Percentiles rank a stretch among this genome's conserved stretches.
Conservation (phyloP, 257 asterid species). For the Solanum habrochaites region DNA sequence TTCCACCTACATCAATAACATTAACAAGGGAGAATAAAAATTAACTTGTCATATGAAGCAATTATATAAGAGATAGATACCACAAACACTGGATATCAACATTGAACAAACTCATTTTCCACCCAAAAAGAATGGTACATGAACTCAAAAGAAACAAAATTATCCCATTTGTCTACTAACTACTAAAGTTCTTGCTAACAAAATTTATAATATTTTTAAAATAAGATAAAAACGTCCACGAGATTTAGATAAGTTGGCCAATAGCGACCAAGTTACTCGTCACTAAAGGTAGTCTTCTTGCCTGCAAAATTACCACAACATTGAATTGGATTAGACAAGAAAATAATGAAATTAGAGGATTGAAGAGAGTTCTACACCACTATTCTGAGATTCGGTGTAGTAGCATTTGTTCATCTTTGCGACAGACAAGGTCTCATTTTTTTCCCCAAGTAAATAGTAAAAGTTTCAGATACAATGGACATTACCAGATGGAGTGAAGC, state of each 20-base stretch:
- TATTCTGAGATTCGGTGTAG: neutral
- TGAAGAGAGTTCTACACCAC: neutral
- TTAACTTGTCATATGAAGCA: neutral
- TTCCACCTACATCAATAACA: neutral
- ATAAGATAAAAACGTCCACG: neutral
- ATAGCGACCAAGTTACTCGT: neutral
- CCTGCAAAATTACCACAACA: conserved; percentile 11
- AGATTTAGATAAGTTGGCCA: neutral
- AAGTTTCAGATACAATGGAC: conserved; percentile 9
- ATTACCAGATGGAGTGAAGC: conserved; percentile 30
- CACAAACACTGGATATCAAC: neutral
- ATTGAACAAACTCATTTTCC: neutral
- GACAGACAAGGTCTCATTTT: neutral
- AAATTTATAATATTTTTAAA: neutral
- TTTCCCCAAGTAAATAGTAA: neutral
- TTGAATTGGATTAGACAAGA: neutral
- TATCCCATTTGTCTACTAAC: neutral
- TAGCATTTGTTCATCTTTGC: neutral
- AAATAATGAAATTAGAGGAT: neutral
- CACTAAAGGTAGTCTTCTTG: conserved; percentile 29
- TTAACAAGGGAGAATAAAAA: neutral
- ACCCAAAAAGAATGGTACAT: neutral
- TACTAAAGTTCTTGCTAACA: neutral
- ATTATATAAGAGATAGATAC: neutral
- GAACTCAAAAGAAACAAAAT: neutral